Percentiles rank a stretch among this genome's conserved stretches.
phyloP scores from a whole-genome alignment of 108 stramenopile genomes.

The Nitzschia sp. region DNA sequence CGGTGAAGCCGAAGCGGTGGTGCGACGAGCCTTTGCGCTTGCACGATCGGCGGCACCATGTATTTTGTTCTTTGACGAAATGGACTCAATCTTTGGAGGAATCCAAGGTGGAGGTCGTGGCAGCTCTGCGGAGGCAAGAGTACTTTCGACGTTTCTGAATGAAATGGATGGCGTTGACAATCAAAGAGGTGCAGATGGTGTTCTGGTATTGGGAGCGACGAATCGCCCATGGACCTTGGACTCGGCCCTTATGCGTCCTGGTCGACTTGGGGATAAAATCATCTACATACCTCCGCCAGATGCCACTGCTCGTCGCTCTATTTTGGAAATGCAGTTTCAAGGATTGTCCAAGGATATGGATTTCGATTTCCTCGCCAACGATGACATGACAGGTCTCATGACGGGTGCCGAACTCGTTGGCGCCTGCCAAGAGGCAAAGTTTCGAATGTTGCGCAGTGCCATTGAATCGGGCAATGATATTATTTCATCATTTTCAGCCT shows the following conservation, averaged over 20 bases:
- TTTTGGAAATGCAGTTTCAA: constrained; percentile 77
- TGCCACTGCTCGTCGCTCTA: constrained; percentile 77
- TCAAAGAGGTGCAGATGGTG: constrained; percentile 66
- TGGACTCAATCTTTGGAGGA: constrained; percentile 92
- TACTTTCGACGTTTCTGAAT: constrained; percentile 94
- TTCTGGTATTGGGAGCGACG: constrained; percentile 86
- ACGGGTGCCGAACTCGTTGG: constrained; percentile 90
- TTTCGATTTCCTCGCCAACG: constrained; percentile 51
- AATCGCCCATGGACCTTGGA: constrained; percentile 85
- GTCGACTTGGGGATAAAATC: constrained; percentile 85
- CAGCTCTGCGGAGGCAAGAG: constrained; percentile 80
- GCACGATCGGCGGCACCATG: constrained; percentile 95
- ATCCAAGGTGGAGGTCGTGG: constrained; percentile 60
- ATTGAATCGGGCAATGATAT: constrained; percentile 3
- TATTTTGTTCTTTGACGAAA: constrained; percentile 98
- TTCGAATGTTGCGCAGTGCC: constrained; percentile 45
- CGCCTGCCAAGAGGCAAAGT: constrained; percentile 75
- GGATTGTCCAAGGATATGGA: constrained; percentile 10
- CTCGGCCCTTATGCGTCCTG: constrained; percentile 76
- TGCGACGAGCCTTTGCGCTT: constrained; percentile 90
- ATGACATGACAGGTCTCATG: constrained; percentile 58
- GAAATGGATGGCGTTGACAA: constrained; percentile 98
- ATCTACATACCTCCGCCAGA: constrained; percentile 96
- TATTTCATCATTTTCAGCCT: background rate
- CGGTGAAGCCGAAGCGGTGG: constrained; percentile 96